Evolutionary conservation across 2,329 filamentous ascomycete genomes (phyloP).

Genomic region (Ampelomyces quisqualis): DNA sequence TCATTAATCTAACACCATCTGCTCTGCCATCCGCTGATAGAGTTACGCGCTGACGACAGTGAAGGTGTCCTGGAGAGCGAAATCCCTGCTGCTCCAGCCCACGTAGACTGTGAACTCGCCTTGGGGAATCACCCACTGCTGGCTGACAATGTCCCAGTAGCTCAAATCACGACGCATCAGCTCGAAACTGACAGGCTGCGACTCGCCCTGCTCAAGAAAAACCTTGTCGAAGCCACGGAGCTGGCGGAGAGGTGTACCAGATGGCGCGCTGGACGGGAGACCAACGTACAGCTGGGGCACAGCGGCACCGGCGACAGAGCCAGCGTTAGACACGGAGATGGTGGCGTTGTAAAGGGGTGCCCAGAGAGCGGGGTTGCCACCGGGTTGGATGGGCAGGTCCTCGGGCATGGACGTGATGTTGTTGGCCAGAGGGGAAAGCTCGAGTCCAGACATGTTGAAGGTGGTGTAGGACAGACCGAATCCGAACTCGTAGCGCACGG

Average conservation of each 20-base stretch:
- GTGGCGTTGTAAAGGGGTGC: constrained; percentile 67
- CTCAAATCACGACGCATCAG: constrained; percentile 78
- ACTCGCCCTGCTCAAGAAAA: constrained; percentile 56
- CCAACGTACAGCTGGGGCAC: constrained; percentile 61
- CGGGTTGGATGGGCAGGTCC: constrained; percentile 45
- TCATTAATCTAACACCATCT: neutral
- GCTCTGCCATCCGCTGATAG: neutral
- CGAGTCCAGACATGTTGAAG: constrained; percentile 69
- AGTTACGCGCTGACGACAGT: constrained; percentile 17
- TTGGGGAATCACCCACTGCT: constrained; percentile 73
- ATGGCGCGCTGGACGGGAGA: constrained; percentile 59
- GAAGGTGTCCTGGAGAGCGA: constrained; percentile 21
- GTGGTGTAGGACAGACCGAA: constrained; percentile 75
- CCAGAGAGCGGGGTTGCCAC: constrained; percentile 57
- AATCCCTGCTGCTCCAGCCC: constrained; percentile 31
- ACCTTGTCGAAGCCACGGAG: constrained; percentile 55
- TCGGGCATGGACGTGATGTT: constrained; percentile 62
- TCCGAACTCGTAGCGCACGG: constrained; percentile 77
- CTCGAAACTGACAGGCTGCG: constrained; percentile 64
- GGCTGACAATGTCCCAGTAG: constrained; percentile 74
- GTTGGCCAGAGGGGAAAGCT: constrained; percentile 54
- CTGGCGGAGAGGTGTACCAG: constrained; percentile 52
- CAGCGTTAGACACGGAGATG: constrained; percentile 70
- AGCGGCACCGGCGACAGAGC: constrained; percentile 53
- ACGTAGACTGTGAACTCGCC: constrained; percentile 40